Base-by-base conservation (phyloP, 805 yeast genomes). In the Saturnispora mendoncae region DNA sequence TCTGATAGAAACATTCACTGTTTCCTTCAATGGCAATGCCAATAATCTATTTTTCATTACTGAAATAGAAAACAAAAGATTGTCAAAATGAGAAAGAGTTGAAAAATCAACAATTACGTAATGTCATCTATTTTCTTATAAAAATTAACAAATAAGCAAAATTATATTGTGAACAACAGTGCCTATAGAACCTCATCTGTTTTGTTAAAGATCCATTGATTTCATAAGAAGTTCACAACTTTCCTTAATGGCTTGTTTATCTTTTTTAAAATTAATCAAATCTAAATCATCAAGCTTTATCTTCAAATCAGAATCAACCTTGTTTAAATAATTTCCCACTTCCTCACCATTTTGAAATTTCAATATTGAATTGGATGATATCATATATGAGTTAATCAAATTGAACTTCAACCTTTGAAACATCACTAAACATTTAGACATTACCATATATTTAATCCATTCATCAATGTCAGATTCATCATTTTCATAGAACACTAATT, bases 261-360 rank as follows among this genome's bases (percentile, higher is more conserved):
- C 33, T 21, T 27, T 24, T 21, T 44, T 33, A 26, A 27, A 38
- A 20, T 27, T 33, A 15, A 18, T 15, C n/a, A 41, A 19, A 26
- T 38, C 45, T 9, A 42, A 14, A 25, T 42, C 35, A 4, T 29
- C 36, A 15, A 43, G 18, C n/a, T 20, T 28, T 12, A 41, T 51
- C 6, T 42, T 46, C 21, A 37, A 51, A 17, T 36, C 44, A 6
- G 44, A 39, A 14, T 47, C 33, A 7, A 39, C 39, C 19, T 35
- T 44, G 37, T 54, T 51, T 4, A 51, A 60, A 15, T 46, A 48
- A 13, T 45, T 39, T 14, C 40, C 48, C 17, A 18, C 33, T 10
- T 41, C 38, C 27, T 56, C 60, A 27, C 25, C 25, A 32, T 32
- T 20, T 19, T 49, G 50, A 28, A 29, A 57, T 34, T 46, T 56